These are phyloP conservation scores for Sphagnum contortum DNA, from an alignment of 225 moss, liverwort and hornwort genomes.

Conservation along the genomic window DNA sequence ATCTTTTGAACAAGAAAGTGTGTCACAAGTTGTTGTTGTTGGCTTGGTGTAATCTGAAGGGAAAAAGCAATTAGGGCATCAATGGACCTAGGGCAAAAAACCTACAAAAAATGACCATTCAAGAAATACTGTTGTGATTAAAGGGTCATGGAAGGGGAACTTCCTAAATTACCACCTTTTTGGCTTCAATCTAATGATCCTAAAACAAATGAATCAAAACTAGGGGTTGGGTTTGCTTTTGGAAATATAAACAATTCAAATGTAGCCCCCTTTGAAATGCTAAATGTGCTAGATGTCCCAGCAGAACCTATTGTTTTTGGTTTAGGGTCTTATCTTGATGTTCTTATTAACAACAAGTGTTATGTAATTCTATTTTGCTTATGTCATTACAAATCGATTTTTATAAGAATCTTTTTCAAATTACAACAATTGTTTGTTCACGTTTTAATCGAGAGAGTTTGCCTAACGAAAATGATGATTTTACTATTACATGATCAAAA, in stretches of 20 bases:
- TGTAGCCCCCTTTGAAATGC: slow-evolving; percentile 34
- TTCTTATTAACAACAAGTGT: too few relatives aligned
- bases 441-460: too few relatives aligned
- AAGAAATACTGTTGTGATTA: slow-evolving; percentile 31
- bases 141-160: slow-evolving; percentile 50
- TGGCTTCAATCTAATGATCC: slow-evolving; percentile 73
- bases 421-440: too few relatives aligned
- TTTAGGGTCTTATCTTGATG: slow-evolving; percentile 82
- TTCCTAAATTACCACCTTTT: slow-evolving; percentile 86
- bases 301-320: slow-evolving; percentile 53
- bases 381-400: too few relatives aligned
- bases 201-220: slow-evolving; percentile 37
- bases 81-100: slow-evolving; percentile 32
- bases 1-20: slow-evolving; percentile 6
- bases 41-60: slow-evolving; percentile 10
- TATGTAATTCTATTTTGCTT: too few relatives aligned
- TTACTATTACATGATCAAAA: too few relatives aligned
- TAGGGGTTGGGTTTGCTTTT: slow-evolving; percentile 37
- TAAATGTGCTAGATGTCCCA: slow-evolving; percentile 24
- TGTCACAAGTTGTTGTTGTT: background rate
- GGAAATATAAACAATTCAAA: slow-evolving; percentile 35
- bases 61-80: slow-evolving; percentile 6
- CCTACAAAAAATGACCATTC: slow-evolving; percentile 32
- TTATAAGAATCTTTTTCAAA: too few relatives aligned
- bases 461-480: too few relatives aligned